Evolutionary conservation across 1,284 basidiomycete genomes (phyloP).

Genomic region (Athelia psychrophila): DNA sequence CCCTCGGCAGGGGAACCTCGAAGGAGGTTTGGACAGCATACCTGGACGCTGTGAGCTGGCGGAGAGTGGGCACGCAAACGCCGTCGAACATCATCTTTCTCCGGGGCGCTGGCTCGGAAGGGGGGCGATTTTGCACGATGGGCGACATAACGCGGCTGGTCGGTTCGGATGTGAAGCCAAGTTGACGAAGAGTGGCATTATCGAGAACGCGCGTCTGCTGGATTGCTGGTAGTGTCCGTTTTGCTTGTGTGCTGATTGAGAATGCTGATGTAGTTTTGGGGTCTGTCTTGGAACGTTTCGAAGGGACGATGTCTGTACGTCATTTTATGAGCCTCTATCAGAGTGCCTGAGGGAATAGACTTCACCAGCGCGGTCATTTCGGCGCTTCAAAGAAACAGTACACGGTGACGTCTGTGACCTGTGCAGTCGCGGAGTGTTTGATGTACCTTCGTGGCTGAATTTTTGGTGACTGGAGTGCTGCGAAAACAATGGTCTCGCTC

Average conservation of each 20-base stretch:
- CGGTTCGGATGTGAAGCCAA: slow-evolving; percentile 22
- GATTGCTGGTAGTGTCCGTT: not conserved
- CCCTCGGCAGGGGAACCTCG: not conserved
- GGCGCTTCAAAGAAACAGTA: not conserved
- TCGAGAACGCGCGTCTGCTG: slow-evolving; percentile 12
- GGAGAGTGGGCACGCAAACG: slow-evolving; percentile 19
- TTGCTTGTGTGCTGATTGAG: not conserved
- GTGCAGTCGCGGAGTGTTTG: not conserved
- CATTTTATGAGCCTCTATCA: not conserved
- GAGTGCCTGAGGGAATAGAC: not conserved
- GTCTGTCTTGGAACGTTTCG: not conserved
- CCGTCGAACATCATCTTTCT: slow-evolving; percentile 22
- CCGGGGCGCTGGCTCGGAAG: slow-evolving; percentile 17
- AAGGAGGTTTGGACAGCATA: slow-evolving; percentile 3
- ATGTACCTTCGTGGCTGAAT: not conserved
- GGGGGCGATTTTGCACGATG: slow-evolving; percentile 10
- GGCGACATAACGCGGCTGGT: slow-evolving; percentile 17
- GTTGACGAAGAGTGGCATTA: slow-evolving; percentile 10
- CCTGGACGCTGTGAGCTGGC: slow-evolving; percentile 12
- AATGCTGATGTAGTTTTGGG: not conserved
- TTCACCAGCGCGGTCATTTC: slow-evolving; percentile 16
- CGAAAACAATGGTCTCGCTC: too few relatives aligned
- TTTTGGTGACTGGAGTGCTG: not conserved
- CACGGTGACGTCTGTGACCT: not conserved
- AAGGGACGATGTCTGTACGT: not conserved